Base-by-base conservation (phyloP, 768 basidiomycete genomes). In the Xerocomellus chrysenteron region DNA sequence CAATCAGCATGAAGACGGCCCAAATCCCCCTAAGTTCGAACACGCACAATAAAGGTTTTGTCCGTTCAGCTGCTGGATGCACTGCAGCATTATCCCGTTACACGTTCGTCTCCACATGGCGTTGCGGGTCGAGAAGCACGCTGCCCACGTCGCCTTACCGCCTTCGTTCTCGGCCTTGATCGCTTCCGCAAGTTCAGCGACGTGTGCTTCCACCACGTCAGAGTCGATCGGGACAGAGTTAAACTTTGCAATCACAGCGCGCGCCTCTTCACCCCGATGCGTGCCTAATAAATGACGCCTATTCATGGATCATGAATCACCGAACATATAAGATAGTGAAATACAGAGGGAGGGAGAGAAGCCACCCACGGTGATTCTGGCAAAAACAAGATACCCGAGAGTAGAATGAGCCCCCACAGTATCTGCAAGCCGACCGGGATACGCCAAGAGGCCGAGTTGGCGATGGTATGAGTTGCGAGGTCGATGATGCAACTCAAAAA, bases 401-500 rank as follows among this genome's bases (percentile, higher is more conserved):
- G 58, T 0, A 60, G n/a, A 28, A 60, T 21, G 17, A 60, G 21
- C 0, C 59, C 59, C 59, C 59, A 60, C 4, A 60, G 1, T 44
- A 60, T 42, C n/a, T 60, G 59, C 48, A 60, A 39, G 3, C 59
- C 59, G 11, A 60, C 59, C 2, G 59, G 59, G 6, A 60, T 50
- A 21, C 59, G 59, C 59, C 59, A 60, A 26, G 59, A 60, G 11
- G 58, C 58, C 11, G 59, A 60, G 35, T 50, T 60, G 47, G 48
- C 2, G 16, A 60, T 60, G 30, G 48, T 30, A 41, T 60, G 59
- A 2, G 59, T 60, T 8, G 28, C 59, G 21, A 60, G 59, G 39
- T 90, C 88, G 19, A 90, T 70, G 16, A 88, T 74, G 61, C 88
- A 90, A 57, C 84, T 85, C 66, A 89, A 52, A 74, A 90, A 87